These are phyloP conservation scores for Trichoderma sp. DNA, from an alignment of 2,329 filamentous ascomycete species.

Conservation along the genomic window DNA sequence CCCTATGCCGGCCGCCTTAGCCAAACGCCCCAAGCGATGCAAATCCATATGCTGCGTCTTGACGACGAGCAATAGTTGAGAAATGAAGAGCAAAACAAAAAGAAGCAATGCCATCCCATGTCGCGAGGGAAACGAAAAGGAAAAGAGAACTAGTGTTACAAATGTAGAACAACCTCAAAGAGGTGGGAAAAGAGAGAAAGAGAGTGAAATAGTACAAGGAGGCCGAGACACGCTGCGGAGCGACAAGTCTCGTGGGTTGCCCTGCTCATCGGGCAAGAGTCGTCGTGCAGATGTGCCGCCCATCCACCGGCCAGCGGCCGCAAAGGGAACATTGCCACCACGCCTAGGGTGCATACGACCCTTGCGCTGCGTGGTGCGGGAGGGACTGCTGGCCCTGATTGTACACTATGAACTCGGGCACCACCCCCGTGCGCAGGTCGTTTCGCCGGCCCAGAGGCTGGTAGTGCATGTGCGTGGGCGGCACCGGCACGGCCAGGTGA, in stretches of 20 bases:
- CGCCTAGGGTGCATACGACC: slow-evolving; percentile 43
- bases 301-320: slow-evolving; percentile 21
- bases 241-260: neutral
- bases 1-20: slow-evolving; percentile 30
- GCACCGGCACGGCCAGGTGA: slow-evolving; percentile 58
- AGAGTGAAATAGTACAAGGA: slow-evolving; percentile 28
- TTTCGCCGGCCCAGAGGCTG: slow-evolving; percentile 72
- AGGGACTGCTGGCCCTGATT: slow-evolving; percentile 38
- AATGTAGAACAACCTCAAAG: neutral
- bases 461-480: slow-evolving; percentile 79
- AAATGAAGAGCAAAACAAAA: slow-evolving; percentile 16
- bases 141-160: slow-evolving; percentile 17
- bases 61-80: slow-evolving; percentile 8
- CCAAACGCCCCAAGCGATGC: slow-evolving; percentile 40
- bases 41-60: slow-evolving; percentile 35
- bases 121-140: slow-evolving; percentile 6
- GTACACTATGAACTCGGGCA: slow-evolving; percentile 61
- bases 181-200: slow-evolving; percentile 18
- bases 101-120: neutral
- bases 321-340: slow-evolving; percentile 32
- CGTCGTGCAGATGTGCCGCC: slow-evolving; percentile 13
- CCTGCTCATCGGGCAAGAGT: neutral
- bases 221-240: slow-evolving; percentile 9
- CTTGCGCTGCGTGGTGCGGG: slow-evolving; percentile 38
- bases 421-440: slow-evolving; percentile 68